phyloP scores from a whole-genome alignment of 140 eudicot species.

The Senecio squalidus region DNA sequence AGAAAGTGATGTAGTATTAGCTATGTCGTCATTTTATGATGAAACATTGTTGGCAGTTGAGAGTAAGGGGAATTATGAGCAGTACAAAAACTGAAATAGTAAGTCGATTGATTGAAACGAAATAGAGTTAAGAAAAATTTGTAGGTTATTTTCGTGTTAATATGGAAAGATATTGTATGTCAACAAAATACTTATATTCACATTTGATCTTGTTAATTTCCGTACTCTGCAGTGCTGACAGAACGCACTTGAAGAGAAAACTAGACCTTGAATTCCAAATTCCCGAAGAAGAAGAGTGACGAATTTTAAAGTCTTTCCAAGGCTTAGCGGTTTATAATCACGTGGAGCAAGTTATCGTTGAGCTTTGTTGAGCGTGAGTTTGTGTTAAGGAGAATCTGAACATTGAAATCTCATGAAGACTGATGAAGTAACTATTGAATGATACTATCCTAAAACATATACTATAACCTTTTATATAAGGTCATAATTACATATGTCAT shows the following conservation, averaged over 20 bases:
- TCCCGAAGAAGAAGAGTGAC: conserved; percentile 58
- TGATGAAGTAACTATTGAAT: not conserved
- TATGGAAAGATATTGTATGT: not conserved
- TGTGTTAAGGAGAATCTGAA: too few species aligned
- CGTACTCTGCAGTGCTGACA: conserved; percentile 64
- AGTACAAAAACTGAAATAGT: too few species aligned
- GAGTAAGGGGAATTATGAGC: too few species aligned
- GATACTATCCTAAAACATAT: not conserved
- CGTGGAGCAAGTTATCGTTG: too few species aligned
- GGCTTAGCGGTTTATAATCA: not conserved
- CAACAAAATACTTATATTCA: not conserved
- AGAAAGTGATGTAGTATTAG: too few species aligned
- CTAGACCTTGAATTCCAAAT: conserved; percentile 71
- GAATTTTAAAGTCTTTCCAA: not conserved
- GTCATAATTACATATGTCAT: not conserved
- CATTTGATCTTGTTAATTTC: not conserved
- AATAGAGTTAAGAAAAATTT: too few species aligned
- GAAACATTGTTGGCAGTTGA: too few species aligned
- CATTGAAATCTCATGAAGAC: too few species aligned
- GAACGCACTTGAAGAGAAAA: conserved; percentile 73
- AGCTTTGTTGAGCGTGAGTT: too few species aligned
- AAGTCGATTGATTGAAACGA: too few species aligned
- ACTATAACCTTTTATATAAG: conserved; percentile 2
- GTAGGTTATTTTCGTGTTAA: too few species aligned
- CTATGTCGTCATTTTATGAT: too few species aligned